phyloP scores from a whole-genome alignment of 257 asterid species.

The Penstemon newberryi region DNA sequence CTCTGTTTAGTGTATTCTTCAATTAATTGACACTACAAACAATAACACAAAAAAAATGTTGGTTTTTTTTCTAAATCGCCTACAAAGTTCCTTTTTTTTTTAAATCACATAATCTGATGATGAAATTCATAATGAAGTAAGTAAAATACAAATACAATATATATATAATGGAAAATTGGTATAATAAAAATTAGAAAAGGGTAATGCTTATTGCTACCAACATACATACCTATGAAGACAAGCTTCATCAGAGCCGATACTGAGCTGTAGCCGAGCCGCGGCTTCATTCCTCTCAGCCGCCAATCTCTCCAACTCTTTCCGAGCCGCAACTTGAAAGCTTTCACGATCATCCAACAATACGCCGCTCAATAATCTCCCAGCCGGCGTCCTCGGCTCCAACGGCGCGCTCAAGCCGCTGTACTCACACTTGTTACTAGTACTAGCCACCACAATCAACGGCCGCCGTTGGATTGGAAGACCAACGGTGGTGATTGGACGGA shows the following conservation, averaged over 20 bases:
- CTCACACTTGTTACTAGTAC: slow-evolving; percentile 41
- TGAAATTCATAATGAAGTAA: too few species aligned
- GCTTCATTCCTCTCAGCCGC: slow-evolving; percentile 57
- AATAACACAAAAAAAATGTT: too few species aligned
- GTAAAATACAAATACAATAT: too few species aligned
- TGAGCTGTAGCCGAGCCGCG: slow-evolving; percentile 51
- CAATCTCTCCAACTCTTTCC: slow-evolving; percentile 56
- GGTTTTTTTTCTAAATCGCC: too few species aligned
- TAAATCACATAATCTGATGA: too few species aligned
- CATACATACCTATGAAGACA: slow-evolving; percentile 69
- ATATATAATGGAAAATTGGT: neutral
- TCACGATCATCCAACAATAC: slow-evolving; percentile 62
- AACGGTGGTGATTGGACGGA: slow-evolving; percentile 28
- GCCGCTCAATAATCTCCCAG: slow-evolving; percentile 58
- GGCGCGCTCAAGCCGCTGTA: slow-evolving; percentile 70
- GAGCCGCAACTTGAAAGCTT: slow-evolving; percentile 48
- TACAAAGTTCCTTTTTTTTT: too few species aligned
- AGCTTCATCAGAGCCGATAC: slow-evolving; percentile 71
- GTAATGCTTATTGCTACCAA: neutral
- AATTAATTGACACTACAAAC: neutral
- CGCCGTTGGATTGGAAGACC: slow-evolving; percentile 23
- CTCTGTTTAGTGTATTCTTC: too few species aligned
- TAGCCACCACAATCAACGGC: slow-evolving; percentile 34
- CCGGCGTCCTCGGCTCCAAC: slow-evolving; percentile 62
- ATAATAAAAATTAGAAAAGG: neutral